Percentiles rank a stretch among this genome's conserved stretches.
These are phyloP conservation scores for Phanerochaete sordida DNA, from an alignment of 768 basidiomycete genomes.

Conservation along the genomic window DNA sequence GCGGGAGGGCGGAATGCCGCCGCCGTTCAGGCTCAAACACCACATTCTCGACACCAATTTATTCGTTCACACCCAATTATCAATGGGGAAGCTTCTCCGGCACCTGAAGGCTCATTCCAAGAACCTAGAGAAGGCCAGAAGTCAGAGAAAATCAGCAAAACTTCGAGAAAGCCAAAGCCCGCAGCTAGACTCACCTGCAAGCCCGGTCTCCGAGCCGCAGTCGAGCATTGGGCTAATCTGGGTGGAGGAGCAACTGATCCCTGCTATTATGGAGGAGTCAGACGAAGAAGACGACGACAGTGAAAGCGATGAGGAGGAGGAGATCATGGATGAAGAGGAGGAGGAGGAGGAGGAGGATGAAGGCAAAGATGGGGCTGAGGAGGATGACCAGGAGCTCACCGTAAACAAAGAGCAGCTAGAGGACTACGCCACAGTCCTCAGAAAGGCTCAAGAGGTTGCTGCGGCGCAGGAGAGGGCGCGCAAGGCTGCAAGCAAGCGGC, in stretches of 20 bases:
- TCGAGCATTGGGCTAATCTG: too few relatives aligned
- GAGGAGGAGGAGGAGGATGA: too few relatives aligned
- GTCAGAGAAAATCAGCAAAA: background rate
- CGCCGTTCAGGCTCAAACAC: too few relatives aligned
- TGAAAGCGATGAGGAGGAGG: background rate
- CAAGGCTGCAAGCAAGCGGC: background rate
- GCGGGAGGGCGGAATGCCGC: background rate
- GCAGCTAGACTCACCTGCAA: background rate
- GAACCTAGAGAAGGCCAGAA: background rate
- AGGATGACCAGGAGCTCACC: too few relatives aligned
- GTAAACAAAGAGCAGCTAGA: background rate
- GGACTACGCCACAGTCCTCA: background rate
- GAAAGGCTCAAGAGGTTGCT: background rate
- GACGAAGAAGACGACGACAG: background rate
- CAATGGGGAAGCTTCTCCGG: background rate
- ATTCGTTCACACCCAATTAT: background rate
- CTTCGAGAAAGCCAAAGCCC: background rate
- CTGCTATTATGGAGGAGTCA: background rate
- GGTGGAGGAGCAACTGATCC: too few relatives aligned
- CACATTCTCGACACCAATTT: background rate
- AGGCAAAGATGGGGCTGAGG: too few relatives aligned
- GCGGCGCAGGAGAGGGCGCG: background rate
- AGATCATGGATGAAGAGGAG: background rate
- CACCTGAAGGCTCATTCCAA: background rate
- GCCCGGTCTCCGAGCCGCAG: too few relatives aligned